Conservation (phyloP, 305 asterid genomes). For the Fraxinus angustifolia region DNA sequence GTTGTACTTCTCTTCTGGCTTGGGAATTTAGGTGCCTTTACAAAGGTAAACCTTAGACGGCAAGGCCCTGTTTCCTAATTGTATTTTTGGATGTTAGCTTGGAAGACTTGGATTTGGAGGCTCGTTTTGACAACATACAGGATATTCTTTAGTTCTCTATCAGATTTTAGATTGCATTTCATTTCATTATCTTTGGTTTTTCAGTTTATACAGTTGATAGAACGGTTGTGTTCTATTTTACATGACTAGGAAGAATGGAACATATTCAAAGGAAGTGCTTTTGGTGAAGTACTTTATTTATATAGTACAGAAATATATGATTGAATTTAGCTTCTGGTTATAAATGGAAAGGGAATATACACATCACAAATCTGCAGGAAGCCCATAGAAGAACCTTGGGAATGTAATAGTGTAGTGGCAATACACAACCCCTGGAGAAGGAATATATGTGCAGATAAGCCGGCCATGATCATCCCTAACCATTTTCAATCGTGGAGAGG, state of each 20-base stretch:
- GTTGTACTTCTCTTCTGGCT: constrained; percentile 35
- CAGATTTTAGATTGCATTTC: not conserved
- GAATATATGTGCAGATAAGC: not conserved
- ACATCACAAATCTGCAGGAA: not conserved
- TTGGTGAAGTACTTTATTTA: not conserved
- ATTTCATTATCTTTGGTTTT: constrained; percentile 6
- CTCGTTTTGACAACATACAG: not conserved
- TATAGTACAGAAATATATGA: not conserved
- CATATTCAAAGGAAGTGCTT: not conserved
- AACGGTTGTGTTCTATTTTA: constrained; percentile 6
- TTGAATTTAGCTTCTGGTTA: not conserved
- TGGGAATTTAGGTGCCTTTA: constrained; percentile 44
- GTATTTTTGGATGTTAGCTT: constrained; percentile 11
- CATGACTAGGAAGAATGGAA: constrained; percentile 6
- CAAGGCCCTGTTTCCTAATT: constrained; percentile 11
- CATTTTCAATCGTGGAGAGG: not conserved
- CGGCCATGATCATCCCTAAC: not conserved
- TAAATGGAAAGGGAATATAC: not conserved
- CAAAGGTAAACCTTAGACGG: constrained; percentile 25
- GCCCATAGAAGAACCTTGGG: not conserved
- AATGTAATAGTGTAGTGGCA: not conserved
- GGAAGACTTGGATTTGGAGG: constrained; percentile 5
- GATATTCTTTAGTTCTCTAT: not conserved
- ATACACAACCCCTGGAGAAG: not conserved
- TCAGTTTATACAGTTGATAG: constrained; percentile 11